Evolutionary conservation across 768 basidiomycete species (phyloP).

Genomic region (Boletus reticuloceps): DNA sequence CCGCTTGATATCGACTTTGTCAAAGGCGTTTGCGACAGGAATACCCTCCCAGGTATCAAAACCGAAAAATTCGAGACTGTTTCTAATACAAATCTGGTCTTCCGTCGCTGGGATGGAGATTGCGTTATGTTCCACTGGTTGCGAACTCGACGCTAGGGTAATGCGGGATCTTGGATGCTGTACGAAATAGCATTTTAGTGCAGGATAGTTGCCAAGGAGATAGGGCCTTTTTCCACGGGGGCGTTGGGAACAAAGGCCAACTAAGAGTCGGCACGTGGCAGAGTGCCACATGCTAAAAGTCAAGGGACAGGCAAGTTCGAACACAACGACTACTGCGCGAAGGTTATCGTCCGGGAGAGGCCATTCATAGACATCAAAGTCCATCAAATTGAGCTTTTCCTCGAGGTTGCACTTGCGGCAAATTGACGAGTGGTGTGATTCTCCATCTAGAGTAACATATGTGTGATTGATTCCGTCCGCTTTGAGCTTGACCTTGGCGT

Average conservation of each 20-base stretch:
- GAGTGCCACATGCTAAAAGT: constrained; percentile 39
- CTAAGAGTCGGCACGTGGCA: constrained; percentile 28
- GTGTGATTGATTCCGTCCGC: neutral
- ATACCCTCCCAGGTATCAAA: too few relatives aligned
- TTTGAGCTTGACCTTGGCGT: neutral
- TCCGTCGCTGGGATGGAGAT: too few relatives aligned
- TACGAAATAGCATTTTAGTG: neutral
- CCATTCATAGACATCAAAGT: constrained; percentile 42
- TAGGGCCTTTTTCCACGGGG: neutral
- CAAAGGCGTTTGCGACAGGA: neutral
- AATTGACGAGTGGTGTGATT: accelerated
- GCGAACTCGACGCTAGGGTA: neutral
- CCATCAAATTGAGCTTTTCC: constrained; percentile 12
- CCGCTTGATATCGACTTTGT: neutral
- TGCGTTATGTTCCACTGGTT: neutral
- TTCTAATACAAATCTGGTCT: too few relatives aligned
- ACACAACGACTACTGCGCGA: constrained; percentile 31
- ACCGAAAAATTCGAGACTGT: too few relatives aligned
- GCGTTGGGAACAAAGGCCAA: constrained; percentile 29
- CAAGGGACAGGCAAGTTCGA: constrained; percentile 40
- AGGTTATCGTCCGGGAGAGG: constrained; percentile 36
- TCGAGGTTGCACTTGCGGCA: constrained; percentile 26
- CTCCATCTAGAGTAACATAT: neutral
- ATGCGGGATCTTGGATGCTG: too few relatives aligned
- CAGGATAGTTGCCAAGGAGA: constrained; percentile 4